These are phyloP conservation scores for Excoecaria cochinchinensis DNA, from an alignment of 345 rosid species.

Conservation along the genomic window DNA sequence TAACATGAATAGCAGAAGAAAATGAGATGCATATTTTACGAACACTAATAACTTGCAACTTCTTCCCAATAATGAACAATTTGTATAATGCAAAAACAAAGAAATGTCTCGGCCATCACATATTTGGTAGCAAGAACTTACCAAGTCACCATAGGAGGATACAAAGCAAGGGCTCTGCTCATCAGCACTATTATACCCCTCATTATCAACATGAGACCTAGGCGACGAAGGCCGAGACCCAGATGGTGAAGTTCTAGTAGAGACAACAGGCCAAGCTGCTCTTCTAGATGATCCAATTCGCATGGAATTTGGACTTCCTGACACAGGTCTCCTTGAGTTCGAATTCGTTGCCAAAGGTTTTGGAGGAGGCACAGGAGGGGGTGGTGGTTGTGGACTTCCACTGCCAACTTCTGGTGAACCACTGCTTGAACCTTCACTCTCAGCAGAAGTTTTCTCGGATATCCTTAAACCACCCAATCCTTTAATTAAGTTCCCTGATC, in stretches of 20 bases:
- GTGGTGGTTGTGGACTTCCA: constrained; percentile 63
- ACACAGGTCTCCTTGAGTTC: constrained; percentile 48
- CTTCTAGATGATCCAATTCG: constrained; percentile 67
- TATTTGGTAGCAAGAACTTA: constrained; percentile 37
- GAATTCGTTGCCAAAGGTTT: constrained; percentile 48
- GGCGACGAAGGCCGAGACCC: constrained; percentile 96
- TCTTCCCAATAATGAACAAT: not conserved
- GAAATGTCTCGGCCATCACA: not conserved
- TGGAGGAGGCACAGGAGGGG: constrained; percentile 90
- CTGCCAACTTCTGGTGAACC: constrained; percentile 35
- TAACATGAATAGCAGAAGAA: not conserved
- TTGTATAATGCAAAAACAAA: not conserved
- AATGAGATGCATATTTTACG: not conserved
- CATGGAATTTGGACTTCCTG: constrained; percentile 52
- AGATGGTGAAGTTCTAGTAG: constrained; percentile 76
- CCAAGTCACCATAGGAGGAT: constrained; percentile 69
- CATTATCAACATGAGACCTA: constrained; percentile 80
- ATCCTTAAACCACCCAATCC: constrained; percentile 42
- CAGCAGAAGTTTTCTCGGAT: constrained; percentile 42
- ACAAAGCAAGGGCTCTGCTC: constrained; percentile 75
- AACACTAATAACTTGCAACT: not conserved
- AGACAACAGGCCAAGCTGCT: constrained; percentile 76
- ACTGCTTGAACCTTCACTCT: constrained; percentile 52
- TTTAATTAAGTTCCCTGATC: constrained; percentile 30
- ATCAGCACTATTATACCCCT: constrained; percentile 99